phyloP scores from a whole-genome alignment of 805 yeast genomes.

The Yamadazyma insecticola region DNA sequence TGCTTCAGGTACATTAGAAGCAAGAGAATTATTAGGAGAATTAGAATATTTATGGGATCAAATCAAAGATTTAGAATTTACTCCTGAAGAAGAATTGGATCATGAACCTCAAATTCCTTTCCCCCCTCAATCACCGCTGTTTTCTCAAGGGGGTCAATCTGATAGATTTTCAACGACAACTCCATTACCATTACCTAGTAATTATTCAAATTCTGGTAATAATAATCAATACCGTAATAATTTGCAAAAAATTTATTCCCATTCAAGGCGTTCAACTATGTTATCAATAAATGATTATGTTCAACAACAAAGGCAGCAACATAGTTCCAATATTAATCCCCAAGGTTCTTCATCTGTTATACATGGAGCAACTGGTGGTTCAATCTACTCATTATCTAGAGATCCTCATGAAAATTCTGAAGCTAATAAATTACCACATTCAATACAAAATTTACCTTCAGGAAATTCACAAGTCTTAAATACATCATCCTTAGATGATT shows the following conservation, averaged over 20 bases:
- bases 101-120: conserved; percentile 18
- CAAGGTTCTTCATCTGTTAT: conserved; percentile 1
- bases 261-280: conserved; percentile 36
- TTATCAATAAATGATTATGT: conserved; percentile 31
- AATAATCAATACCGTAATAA: conserved; percentile 22
- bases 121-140: conserved; percentile 32
- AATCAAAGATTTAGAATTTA: conserved; percentile 44
- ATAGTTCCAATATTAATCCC: conserved; percentile 1
- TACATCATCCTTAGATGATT: conserved; percentile 29
- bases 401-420: neutral
- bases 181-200: conserved; percentile 27
- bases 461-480: conserved; percentile 4
- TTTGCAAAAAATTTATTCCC: conserved; percentile 40
- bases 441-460: conserved; percentile 12
- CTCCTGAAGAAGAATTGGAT: conserved; percentile 26
- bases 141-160: conserved; percentile 19
- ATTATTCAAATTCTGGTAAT: conserved; percentile 16
- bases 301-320: conserved; percentile 26
- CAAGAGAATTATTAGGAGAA: conserved; percentile 60
- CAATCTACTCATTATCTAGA: neutral
- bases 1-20: conserved; percentile 63
- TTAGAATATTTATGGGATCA: conserved; percentile 75
- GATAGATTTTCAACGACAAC: conserved; percentile 36
- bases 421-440: conserved; percentile 2
- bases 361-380: conserved; percentile 6